Conservation (phyloP, 495 filamentous ascomycete species). For the Aspergillus taichungensis region DNA sequence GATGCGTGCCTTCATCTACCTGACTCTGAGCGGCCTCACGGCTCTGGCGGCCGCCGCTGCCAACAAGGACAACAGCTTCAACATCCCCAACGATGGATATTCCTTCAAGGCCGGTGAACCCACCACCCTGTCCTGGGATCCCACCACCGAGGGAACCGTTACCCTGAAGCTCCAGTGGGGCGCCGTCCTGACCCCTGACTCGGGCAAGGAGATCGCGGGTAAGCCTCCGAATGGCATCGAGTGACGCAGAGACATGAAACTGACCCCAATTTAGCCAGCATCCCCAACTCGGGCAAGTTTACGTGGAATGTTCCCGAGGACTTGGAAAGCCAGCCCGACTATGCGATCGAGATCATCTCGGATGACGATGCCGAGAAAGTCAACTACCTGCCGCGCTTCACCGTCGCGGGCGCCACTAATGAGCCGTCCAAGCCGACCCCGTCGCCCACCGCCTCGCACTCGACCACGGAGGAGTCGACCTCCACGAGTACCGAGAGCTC, state of each 20-base stretch:
- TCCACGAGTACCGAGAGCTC: constrained; percentile 52
- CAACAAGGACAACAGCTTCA: constrained; percentile 45
- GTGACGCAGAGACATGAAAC: background rate
- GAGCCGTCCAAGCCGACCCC: constrained; percentile 1
- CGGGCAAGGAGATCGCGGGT: constrained; percentile 45
- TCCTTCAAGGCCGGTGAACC: constrained; percentile 41
- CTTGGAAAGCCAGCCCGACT: constrained; percentile 39
- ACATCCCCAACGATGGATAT: constrained; percentile 35
- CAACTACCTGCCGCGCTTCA: constrained; percentile 55
- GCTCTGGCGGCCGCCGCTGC: constrained; percentile 23
- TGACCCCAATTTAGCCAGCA: constrained; percentile 30
- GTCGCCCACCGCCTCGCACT: constrained; percentile 23
- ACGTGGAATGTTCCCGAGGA: constrained; percentile 43
- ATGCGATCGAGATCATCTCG: constrained; percentile 51
- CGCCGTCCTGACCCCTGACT: constrained; percentile 29
- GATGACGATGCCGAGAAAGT: constrained; percentile 31
- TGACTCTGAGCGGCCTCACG: constrained; percentile 33
- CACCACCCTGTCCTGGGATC: constrained; percentile 47
- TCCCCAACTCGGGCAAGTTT: constrained; percentile 49
- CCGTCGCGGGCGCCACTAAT: constrained; percentile 41
- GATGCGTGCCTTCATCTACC: constrained; percentile 36
- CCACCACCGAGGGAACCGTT: constrained; percentile 44
- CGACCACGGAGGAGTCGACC: constrained; percentile 12
- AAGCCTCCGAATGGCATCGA: constrained; percentile 15
- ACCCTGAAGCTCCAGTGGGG: constrained; percentile 47